These are phyloP conservation scores for Royoungia palumana DNA, from an alignment of 768 basidiomycete genomes.

Conservation along the genomic window DNA sequence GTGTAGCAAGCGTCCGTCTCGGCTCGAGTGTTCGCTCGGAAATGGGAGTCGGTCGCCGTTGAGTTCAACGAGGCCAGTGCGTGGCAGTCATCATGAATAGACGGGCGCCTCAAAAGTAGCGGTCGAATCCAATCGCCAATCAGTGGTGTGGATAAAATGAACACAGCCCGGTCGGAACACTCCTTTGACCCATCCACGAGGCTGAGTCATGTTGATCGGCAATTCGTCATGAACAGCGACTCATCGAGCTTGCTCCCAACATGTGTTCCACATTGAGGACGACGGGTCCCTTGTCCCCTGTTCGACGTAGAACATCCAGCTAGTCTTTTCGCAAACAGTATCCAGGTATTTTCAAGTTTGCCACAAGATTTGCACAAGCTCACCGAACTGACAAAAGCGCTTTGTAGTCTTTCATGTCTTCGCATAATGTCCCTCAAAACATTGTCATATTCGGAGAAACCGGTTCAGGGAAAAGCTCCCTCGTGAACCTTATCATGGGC, in stretches of 20 bases:
- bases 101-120: too few relatives aligned
- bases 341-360: slow-evolving; percentile 9
- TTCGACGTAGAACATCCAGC: not conserved
- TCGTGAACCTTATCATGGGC: slow-evolving; percentile 41
- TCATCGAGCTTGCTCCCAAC: too few relatives aligned
- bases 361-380: not conserved
- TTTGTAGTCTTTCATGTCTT: slow-evolving; percentile 13
- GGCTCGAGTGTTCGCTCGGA: not conserved
- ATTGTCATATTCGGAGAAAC: slow-evolving; percentile 33
- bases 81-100: not conserved
- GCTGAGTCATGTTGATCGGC: slow-evolving; percentile 19
- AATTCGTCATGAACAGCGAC: not conserved
- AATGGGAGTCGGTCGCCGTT: not conserved
- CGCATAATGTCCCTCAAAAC: slow-evolving; percentile 18
- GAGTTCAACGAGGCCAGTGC: slow-evolving; percentile 1
- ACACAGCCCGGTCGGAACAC: too few relatives aligned
- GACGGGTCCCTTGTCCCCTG: not conserved
- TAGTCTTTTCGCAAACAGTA: slow-evolving; percentile 1
- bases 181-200: too few relatives aligned
- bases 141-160: too few relatives aligned
- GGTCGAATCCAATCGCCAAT: too few relatives aligned
- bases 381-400: slow-evolving; percentile 5
- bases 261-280: not conserved
- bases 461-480: slow-evolving; percentile 40
- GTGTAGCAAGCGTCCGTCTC: not conserved